A percentile compares a stretch with the other conserved stretches of the same genome.
phyloP scores from a whole-genome alignment of 495 filamentous ascomycete genomes.

The Lineolata rhizophorae region DNA sequence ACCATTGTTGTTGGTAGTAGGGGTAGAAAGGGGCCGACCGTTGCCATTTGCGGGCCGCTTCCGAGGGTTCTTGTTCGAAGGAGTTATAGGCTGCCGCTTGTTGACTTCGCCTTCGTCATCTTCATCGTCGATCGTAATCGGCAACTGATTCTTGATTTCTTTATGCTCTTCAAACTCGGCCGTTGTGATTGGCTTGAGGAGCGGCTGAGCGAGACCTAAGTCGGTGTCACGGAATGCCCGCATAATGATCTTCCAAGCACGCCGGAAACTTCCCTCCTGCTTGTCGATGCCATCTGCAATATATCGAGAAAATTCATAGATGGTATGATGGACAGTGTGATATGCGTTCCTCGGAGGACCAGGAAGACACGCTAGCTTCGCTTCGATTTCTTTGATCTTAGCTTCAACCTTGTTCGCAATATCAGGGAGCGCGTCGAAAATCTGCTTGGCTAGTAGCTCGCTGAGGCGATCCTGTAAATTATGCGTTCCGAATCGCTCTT shows the following conservation, averaged over 20 bases:
- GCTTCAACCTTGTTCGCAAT: constrained; percentile 15
- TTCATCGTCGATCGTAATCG: too few relatives aligned
- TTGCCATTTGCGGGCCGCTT: too few relatives aligned
- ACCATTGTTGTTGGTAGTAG: too few relatives aligned
- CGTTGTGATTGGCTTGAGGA: not conserved
- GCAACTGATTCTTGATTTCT: too few relatives aligned
- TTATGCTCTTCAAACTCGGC: too few relatives aligned
- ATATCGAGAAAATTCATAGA: not conserved
- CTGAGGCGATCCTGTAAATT: constrained; percentile 19
- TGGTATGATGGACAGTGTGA: constrained; percentile 1
- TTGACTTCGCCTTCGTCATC: too few relatives aligned
- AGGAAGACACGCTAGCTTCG: constrained; percentile 14
- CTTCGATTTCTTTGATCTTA: constrained; percentile 10
- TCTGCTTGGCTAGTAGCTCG: constrained; percentile 16
- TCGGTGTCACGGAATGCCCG: not conserved
- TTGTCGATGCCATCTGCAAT: not conserved
- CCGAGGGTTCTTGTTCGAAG: too few relatives aligned
- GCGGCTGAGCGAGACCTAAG: not conserved
- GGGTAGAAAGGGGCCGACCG: too few relatives aligned
- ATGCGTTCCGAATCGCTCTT: constrained; percentile 18
- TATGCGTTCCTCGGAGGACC: constrained; percentile 12
- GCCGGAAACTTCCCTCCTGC: not conserved
- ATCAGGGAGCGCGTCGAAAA: constrained; percentile 14
- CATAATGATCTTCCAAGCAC: not conserved
- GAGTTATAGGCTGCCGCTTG: too few relatives aligned